phyloP scores from a whole-genome alignment of 2,329 filamentous ascomycete species.

The Calonectria pseudoreteaudii region DNA sequence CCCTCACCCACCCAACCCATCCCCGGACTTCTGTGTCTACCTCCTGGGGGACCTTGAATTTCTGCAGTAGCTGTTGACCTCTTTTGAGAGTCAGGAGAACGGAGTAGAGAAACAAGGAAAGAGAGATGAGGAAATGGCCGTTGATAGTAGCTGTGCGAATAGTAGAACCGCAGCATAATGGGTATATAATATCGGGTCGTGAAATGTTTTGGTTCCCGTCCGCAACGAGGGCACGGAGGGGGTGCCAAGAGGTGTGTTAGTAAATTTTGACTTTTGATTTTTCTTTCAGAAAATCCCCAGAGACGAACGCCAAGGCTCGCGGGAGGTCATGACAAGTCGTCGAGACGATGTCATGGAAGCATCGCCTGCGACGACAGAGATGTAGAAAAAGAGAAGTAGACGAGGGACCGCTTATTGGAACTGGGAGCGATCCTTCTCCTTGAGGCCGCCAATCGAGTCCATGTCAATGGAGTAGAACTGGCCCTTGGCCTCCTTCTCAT shows the following conservation, averaged over 20 bases:
- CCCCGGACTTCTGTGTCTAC: conserved; percentile 12
- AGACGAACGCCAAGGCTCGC: conserved; percentile 32
- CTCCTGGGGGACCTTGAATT: conserved; percentile 34
- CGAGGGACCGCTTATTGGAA: conserved; percentile 47
- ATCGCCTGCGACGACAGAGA: conserved; percentile 41
- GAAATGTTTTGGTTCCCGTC: conserved; percentile 36
- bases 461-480: conserved; percentile 96
- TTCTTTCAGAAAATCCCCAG: conserved; percentile 26
- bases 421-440: conserved; percentile 78
- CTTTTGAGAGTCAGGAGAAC: conserved; percentile 12
- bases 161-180: conserved; percentile 46
- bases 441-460: conserved; percentile 91
- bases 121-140: conserved; percentile 31
- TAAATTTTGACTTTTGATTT: conserved; percentile 31
- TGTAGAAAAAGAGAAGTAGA: conserved; percentile 24
- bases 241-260: conserved; percentile 31
- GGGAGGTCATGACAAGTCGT: conserved; percentile 41
- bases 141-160: conserved; percentile 43
- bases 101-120: conserved; percentile 25
- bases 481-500: conserved; percentile 82
- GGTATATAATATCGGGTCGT: conserved; percentile 47
- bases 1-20: conserved; percentile 18
- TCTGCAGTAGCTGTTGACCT: conserved; percentile 33
- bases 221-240: conserved; percentile 26
- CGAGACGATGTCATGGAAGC: conserved; percentile 40